Percentiles rank a stretch among this genome's conserved stretches.
phyloP scores from a whole-genome alignment of 2,329 filamentous ascomycete species.

The Raffaelea arxii region DNA sequence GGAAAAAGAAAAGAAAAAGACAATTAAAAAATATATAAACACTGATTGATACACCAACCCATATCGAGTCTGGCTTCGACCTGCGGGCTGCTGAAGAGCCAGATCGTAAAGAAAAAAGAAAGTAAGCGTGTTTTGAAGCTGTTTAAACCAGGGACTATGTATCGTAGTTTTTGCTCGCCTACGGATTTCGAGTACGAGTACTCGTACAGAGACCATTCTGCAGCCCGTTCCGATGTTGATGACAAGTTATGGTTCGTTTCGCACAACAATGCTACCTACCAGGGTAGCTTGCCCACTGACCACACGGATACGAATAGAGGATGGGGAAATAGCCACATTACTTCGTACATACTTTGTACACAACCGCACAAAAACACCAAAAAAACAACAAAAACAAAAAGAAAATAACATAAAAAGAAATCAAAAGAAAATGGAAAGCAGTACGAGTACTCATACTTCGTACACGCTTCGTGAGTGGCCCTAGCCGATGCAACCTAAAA shows the following conservation, averaged over 20 bases:
- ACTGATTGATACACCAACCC: no score
- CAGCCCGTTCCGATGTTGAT: not conserved
- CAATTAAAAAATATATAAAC: no score
- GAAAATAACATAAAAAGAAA: not conserved
- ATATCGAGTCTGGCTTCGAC: no score
- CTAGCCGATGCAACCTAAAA: no score
- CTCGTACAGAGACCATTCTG: not conserved
- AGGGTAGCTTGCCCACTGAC: conserved; percentile 6
- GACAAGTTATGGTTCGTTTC: not conserved
- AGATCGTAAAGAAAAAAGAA: not conserved
- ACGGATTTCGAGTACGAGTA: not conserved
- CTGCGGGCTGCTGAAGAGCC: no score
- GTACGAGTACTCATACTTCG: no score
- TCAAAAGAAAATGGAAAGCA: not conserved
- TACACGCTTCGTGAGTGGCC: no score
- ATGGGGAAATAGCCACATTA: conserved; percentile 1
- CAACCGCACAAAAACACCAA: not conserved
- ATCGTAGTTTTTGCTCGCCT: not conserved
- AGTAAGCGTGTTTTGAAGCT: not conserved
- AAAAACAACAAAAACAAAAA: not conserved
- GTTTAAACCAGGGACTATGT: not conserved
- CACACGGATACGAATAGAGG: not conserved
- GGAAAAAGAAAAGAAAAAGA: not conserved
- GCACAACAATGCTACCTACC: conserved; percentile 4
- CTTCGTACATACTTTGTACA: not conserved